Evolutionary conservation across 495 filamentous ascomycete genomes (phyloP), one percentile per base, ranked within the genome.

Genomic region (Staphylotrichum longicolle): DNA sequence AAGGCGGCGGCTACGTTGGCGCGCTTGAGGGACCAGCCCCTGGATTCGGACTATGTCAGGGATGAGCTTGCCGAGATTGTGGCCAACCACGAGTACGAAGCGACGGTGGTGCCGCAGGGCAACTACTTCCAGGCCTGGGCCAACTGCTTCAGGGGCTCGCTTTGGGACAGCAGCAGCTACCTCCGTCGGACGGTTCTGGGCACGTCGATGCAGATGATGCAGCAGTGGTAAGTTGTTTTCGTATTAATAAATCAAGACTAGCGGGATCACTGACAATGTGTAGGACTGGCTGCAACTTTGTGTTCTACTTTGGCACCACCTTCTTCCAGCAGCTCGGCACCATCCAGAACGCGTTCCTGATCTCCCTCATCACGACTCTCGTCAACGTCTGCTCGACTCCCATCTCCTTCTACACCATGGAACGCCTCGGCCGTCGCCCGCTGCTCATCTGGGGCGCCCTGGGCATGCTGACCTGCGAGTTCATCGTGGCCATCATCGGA

Each of bases 281-380:
- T 86, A 39, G 89, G 88, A 72, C 68, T 10, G 70, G 70, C 74
- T 83, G 91, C 76, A 93, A 95, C 81, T 93, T 93, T 76, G 85
- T 95, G 76, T 93, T 95, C 82, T 95, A 93, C 80, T 93, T 88
- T 68, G 86, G 86, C 49, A 91, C 88, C 44, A 82, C 86, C 49
- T 93, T 93, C 82, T 88, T 94, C 79, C 77, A 83, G 70, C 79
- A 86, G 52, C 85, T 86, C n/a, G 80, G 82, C 56, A 84, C 87
- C 62, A 88, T 94, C 68, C 63, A 67, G 44, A 84, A 92, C 77
- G 82, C 89, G 60, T 95, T 95, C 82, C 74, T 93, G 48, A 89
- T 92, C 69, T 83, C 78, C 58, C 77, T 96, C 63, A 84, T 95
- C 74, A 90, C 85, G 51, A 93, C 88, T 55, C 81, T 91, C 56